These are phyloP conservation scores for Telfairia occidentalis DNA, from an alignment of 331 rosid species.

Conservation along the genomic window DNA sequence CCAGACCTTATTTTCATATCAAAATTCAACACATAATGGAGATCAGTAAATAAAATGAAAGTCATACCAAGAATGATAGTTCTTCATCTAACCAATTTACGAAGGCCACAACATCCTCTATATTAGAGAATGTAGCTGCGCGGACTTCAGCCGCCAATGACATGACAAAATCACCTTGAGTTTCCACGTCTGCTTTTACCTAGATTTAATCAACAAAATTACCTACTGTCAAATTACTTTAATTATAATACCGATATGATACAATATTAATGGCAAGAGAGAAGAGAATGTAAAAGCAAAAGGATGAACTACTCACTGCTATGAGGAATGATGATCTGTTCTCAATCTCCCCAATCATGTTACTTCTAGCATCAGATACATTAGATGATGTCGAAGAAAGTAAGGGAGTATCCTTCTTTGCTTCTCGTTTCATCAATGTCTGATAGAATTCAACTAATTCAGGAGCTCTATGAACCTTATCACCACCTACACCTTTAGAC, in stretches of 20 bases:
- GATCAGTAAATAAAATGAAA: neutral
- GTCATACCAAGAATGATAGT: constrained; percentile 80
- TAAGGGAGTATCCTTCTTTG: constrained; percentile 68
- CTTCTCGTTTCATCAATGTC: constrained; percentile 83
- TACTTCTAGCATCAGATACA: constrained; percentile 69
- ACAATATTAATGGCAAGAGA: neutral
- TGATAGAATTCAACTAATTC: constrained; percentile 82
- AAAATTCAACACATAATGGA: neutral
- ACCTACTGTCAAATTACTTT: neutral
- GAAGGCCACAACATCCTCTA: constrained; percentile 62
- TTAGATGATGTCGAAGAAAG: constrained; percentile 45
- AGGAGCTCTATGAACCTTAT: constrained; percentile 78
- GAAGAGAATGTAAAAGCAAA: constrained; percentile 2
- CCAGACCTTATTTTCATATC: neutral
- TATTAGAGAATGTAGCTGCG: constrained; percentile 57
- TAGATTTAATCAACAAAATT: constrained; percentile 21
- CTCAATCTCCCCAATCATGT: constrained; percentile 86
- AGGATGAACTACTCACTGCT: constrained; percentile 49
- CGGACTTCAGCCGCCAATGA: constrained; percentile 86
- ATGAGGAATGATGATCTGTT: constrained; percentile 79
- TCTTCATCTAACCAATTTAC: constrained; percentile 97
- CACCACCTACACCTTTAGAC: constrained; percentile 50
- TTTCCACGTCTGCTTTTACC: constrained; percentile 95
- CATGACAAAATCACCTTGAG: constrained; percentile 80
- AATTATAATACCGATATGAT: neutral